Percentiles rank a stretch among this genome's conserved stretches.
phyloP scores from a whole-genome alignment of 768 basidiomycete genomes.

The Hericium rajendrae region DNA sequence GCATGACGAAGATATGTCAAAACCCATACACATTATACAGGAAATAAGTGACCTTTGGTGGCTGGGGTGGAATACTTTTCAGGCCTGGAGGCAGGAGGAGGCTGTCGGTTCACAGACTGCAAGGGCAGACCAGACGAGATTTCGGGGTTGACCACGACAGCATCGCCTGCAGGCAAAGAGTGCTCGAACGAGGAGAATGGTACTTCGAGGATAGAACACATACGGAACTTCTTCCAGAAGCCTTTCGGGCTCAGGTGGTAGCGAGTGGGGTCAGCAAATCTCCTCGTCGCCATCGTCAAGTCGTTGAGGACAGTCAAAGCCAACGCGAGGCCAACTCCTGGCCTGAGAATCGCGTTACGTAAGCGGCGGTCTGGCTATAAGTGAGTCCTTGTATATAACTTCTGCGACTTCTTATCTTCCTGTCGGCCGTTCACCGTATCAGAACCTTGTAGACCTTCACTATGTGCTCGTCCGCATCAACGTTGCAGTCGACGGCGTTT shows the following conservation, averaged over 20 bases:
- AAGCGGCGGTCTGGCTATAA: background rate
- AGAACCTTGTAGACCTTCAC: too few relatives aligned
- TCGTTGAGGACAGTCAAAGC: background rate
- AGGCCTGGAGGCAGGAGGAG: slow-evolving; percentile 80
- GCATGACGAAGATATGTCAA: slow-evolving; percentile 10
- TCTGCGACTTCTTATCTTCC: too few relatives aligned
- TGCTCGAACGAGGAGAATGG: background rate
- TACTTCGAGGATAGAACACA: slow-evolving; percentile 20
- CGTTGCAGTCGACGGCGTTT: too few relatives aligned
- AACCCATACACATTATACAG: background rate
- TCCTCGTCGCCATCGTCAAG: slow-evolving; percentile 58
- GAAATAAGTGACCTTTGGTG: slow-evolving; percentile 54
- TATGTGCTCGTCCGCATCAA: too few relatives aligned
- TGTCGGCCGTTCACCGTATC: too few relatives aligned
- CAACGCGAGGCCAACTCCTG: background rate
- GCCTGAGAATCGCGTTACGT: background rate
- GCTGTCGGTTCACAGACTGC: slow-evolving; percentile 61
- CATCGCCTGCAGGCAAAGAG: slow-evolving; percentile 51
- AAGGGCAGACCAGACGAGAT: slow-evolving; percentile 88
- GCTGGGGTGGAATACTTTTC: slow-evolving; percentile 84
- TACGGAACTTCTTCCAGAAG: slow-evolving; percentile 96
- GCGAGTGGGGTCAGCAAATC: slow-evolving; percentile 77
- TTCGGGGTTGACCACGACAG: slow-evolving; percentile 75
- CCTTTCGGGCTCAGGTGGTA: slow-evolving; percentile 87
- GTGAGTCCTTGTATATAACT: too few relatives aligned